Percentiles rank a stretch among this genome's conserved stretches.
Conservation (phyloP, 257 asterid species). For the Coffea canephora region DNA sequence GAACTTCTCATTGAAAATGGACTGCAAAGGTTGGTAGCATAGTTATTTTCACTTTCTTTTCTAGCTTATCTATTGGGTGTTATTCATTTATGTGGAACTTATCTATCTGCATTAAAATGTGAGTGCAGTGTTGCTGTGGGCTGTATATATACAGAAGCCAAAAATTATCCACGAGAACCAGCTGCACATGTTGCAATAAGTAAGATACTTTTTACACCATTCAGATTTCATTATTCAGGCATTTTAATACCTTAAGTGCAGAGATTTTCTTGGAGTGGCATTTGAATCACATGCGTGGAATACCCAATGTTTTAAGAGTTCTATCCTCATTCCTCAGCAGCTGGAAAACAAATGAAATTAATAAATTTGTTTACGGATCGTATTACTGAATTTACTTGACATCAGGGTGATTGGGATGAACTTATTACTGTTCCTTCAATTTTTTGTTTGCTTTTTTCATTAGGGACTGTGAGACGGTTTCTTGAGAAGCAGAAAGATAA, state of each 20-base stretch:
- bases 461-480: conserved; percentile 93
- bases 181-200: conserved; percentile 99
- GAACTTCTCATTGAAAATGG: conserved; percentile 51
- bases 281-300: not conserved
- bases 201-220: conserved; percentile 32
- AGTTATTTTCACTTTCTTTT: conserved; percentile 14
- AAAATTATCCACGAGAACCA: conserved; percentile 96
- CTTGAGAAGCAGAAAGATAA: conserved; percentile 91
- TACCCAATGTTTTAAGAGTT: not conserved
- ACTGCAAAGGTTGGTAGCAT: conserved; percentile 56
- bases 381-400: not conserved
- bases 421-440: not conserved
- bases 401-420: not conserved
- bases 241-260: not conserved
- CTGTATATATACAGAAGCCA: conserved; percentile 91
- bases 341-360: not conserved
- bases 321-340: not conserved
- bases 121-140: conserved; percentile 90
- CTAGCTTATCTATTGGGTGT: conserved; percentile 10
- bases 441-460: conserved; percentile 24
- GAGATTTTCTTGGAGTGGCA: not conserved
- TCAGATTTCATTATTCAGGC: not conserved
- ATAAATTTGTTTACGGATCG: not conserved
- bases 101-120: conserved; percentile 18
- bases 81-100: conserved; percentile 9